Evolutionary conservation across 2,329 filamentous ascomycete species (phyloP).

Genomic region (Hirsutella rhossiliensis): DNA sequence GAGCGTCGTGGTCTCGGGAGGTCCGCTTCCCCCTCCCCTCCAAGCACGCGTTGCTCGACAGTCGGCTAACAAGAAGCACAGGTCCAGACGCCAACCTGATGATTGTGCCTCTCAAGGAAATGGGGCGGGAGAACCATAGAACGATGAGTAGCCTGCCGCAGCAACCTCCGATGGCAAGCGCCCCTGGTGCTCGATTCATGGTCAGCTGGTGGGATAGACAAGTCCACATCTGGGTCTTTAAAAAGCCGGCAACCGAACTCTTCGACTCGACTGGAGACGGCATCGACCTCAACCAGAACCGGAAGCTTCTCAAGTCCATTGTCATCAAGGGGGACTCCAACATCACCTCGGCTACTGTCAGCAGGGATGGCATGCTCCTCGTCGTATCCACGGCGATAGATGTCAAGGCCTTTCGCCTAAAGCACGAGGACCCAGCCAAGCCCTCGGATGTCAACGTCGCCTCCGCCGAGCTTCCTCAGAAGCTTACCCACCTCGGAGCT

Average conservation of each 20-base stretch:
- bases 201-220: slow-evolving; percentile 90
- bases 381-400: slow-evolving; percentile 63
- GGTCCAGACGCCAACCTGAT: slow-evolving; percentile 78
- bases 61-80: slow-evolving; percentile 20
- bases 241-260: slow-evolving; percentile 32
- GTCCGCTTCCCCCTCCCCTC: slow-evolving; percentile 24
- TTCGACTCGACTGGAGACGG: slow-evolving; percentile 25
- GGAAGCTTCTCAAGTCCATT: slow-evolving; percentile 58
- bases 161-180: slow-evolving; percentile 58
- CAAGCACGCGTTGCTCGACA: neutral
- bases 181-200: slow-evolving; percentile 60
- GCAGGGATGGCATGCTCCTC: slow-evolving; percentile 57
- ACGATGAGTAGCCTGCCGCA: slow-evolving; percentile 78
- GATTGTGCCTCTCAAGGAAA: slow-evolving; percentile 60
- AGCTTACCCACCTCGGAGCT: slow-evolving; percentile 50
- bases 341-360: slow-evolving; percentile 65
- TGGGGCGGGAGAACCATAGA: slow-evolving; percentile 74
- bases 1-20: slow-evolving; percentile 85
- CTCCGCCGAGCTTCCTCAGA: slow-evolving; percentile 52
- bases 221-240: slow-evolving; percentile 66
- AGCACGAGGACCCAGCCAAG: slow-evolving; percentile 34
- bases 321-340: slow-evolving; percentile 65
- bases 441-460: slow-evolving; percentile 54
- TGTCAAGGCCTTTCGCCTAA: slow-evolving; percentile 66
- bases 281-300: slow-evolving; percentile 36